Evolutionary conservation across 1,139 yeast species (phyloP).

Genomic region (Pichia sp.): DNA sequence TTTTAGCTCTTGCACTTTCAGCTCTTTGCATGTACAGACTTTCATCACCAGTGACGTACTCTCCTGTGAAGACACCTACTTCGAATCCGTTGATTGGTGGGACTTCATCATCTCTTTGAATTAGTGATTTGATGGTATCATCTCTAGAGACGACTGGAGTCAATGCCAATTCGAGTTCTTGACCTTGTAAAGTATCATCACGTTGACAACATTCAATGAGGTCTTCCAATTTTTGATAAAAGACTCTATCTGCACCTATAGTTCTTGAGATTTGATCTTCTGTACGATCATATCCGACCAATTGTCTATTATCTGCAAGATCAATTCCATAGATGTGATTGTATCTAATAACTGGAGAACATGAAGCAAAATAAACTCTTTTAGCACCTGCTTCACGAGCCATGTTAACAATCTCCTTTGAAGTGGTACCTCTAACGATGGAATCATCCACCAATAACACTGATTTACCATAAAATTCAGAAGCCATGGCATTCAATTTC

Average conservation of each 20-base stretch:
- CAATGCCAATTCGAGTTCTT: slow-evolving; percentile 26
- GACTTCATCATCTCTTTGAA: slow-evolving; percentile 15
- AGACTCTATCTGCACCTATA: slow-evolving; percentile 89
- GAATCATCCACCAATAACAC: slow-evolving; percentile 96
- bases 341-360: slow-evolving; percentile 94
- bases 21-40: slow-evolving; percentile 74
- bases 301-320: slow-evolving; percentile 89
- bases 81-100: slow-evolving; percentile 58
- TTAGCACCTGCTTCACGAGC: slow-evolving; percentile 97
- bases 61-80: slow-evolving; percentile 96
- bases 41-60: slow-evolving; percentile 88
- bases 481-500: slow-evolving; percentile 92
- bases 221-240: slow-evolving; percentile 81
- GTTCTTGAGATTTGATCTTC: slow-evolving; percentile 68
- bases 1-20: slow-evolving; percentile 76
- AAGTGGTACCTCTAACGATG: slow-evolving; percentile 95
- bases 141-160: slow-evolving; percentile 27
- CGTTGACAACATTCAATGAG: slow-evolving; percentile 69
- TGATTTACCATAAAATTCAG: slow-evolving; percentile 77
- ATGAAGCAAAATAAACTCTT: slow-evolving; percentile 88
- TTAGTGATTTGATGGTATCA: slow-evolving; percentile 22
- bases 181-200: slow-evolving; percentile 32
- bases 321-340: slow-evolving; percentile 98
- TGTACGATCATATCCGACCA: slow-evolving; percentile 77
- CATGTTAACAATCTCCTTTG: slow-evolving; percentile 93